phyloP scores from a whole-genome alignment of 345 rosid genomes.

The Eucalyptus regnans region DNA sequence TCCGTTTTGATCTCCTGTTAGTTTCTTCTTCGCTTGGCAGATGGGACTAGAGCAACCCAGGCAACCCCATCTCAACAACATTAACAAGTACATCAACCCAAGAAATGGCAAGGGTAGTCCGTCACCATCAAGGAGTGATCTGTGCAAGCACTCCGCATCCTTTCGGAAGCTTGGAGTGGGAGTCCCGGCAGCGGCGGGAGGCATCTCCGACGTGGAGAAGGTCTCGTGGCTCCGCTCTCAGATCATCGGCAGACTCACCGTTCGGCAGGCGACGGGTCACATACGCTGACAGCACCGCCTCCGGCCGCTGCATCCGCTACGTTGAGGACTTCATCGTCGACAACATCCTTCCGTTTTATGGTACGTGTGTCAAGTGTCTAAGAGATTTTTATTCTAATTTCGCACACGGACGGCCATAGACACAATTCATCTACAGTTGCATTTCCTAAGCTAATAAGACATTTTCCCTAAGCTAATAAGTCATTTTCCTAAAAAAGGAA shows the following conservation, averaged over 20 bases:
- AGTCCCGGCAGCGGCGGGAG: conserved; percentile 1
- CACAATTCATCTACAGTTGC: neutral
- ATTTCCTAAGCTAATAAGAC: neutral
- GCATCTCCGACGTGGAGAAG: neutral
- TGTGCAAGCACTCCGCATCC: neutral
- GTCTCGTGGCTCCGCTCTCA: conserved; percentile 43
- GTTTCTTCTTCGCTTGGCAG: neutral
- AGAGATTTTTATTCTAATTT: neutral
- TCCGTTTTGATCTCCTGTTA: neutral
- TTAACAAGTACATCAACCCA: neutral
- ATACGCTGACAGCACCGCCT: conserved; percentile 57
- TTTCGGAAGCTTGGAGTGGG: conserved; percentile 3
- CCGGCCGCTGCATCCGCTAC: conserved; percentile 35
- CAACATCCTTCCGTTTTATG: conserved; percentile 47
- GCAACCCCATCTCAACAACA: neutral
- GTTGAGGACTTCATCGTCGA: conserved; percentile 35
- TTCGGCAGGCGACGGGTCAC: conserved; percentile 34
- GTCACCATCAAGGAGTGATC: neutral
- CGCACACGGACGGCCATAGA: neutral
- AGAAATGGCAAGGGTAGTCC: neutral
- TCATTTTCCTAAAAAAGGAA: neutral
- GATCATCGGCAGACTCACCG: conserved; percentile 35
- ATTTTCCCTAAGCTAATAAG: neutral
- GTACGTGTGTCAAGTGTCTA: neutral
- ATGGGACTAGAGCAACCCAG: neutral